These are phyloP conservation scores for Penicillium verrucosum DNA, from an alignment of 2,329 filamentous ascomycete genomes.

Conservation along the genomic window DNA sequence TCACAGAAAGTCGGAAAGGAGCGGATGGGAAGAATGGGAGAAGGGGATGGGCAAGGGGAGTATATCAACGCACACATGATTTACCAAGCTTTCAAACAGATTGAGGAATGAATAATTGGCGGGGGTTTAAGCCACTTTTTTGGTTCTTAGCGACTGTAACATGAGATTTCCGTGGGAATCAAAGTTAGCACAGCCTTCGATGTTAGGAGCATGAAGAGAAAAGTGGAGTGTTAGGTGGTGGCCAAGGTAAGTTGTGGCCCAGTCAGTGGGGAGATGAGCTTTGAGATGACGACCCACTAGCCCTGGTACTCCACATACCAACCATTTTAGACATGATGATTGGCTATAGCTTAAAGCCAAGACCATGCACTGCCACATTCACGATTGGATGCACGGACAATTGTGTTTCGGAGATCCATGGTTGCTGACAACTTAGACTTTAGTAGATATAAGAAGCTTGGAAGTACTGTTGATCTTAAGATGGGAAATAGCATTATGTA, in stretches of 20 bases:
- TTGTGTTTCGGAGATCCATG: not conserved
- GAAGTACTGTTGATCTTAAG: not conserved
- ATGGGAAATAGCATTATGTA: not conserved
- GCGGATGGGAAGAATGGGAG: not conserved
- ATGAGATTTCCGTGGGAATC: not conserved
- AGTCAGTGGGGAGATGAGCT: not conserved
- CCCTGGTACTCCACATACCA: not conserved
- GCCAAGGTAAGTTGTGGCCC: not conserved
- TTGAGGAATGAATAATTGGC: constrained; percentile 1
- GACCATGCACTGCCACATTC: constrained; percentile 15
- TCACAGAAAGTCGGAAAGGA: constrained; percentile 3
- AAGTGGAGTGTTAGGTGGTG: not conserved
- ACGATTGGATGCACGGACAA: not conserved
- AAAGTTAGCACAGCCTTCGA: constrained; percentile 9
- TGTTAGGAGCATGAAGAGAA: not conserved
- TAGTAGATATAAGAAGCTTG: not conserved
- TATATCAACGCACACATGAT: constrained; percentile 19
- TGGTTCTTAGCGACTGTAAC: constrained; percentile 1
- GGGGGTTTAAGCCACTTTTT: constrained; percentile 19
- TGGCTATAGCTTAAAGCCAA: constrained; percentile 3
- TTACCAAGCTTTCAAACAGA: constrained; percentile 15
- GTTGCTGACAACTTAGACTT: not conserved
- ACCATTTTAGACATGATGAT: not conserved
- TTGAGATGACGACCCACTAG: not conserved
- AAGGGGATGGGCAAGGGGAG: not conserved